Evolutionary conservation across 2,329 filamentous ascomycete genomes (phyloP), one percentile per base, ranked within the genome.

Genomic region (Biscogniauxia mediterranea): DNA sequence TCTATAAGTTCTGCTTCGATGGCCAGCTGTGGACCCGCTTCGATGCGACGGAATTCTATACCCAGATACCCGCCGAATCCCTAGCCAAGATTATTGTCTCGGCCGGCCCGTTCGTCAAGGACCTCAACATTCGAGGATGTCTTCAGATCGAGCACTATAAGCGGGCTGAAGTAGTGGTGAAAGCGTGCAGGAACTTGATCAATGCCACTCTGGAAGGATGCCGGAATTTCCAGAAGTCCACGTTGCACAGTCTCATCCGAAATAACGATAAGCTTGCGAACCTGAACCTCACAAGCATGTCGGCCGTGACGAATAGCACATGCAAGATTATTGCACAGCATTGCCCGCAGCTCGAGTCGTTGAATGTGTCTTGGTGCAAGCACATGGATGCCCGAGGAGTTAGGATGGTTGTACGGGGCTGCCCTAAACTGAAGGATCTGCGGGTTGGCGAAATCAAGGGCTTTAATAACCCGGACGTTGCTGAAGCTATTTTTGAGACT

Each of bases 341-440:
- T 49, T 98, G 94, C 69, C 87, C 89, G 1, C 87, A 89, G 55
- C 81, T 99, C n/a, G 89, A 96, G 75, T 83, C 85, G 59, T 83
- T 98, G 66, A 96, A 97, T 70, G 85, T 98, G 20, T 96, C 93
- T 0, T 98, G 94, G 92, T 99, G 95, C 78, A 88, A 88, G 66
- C 89, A 92, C 63, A 87, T 97, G 72, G 89, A 95, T 70, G 89
- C 91, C 8, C 81, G 85, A 13, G 93, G 93, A 4, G 79, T 98
- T 58, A 86, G 83, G 65, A 84, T 84, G 56, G 83, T 99, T 1
- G 79, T 97, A 0, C 81, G 89, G 62, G 84, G 84, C 1, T 98
- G 95, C 71, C 80, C 83, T 0, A 87, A 82, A 57, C 78, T 99
- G 58, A 89, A 81, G 58, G 93, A 98, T 69, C 80, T 99, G 28